Percentiles rank a stretch among this genome's conserved stretches.
Evolutionary conservation across 768 basidiomycete genomes (phyloP).

Genomic region (Lentinula edodes): DNA sequence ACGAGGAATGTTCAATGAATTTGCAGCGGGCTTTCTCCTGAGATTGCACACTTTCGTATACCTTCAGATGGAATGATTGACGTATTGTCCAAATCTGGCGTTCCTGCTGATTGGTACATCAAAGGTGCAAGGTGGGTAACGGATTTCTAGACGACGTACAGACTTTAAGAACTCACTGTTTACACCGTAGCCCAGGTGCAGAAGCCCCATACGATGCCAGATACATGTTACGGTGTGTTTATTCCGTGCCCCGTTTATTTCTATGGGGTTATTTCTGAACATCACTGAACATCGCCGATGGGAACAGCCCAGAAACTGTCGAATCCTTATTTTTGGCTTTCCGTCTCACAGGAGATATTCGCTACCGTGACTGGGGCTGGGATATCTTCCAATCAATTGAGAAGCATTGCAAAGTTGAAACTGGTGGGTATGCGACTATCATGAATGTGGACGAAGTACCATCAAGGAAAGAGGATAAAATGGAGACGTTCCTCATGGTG

Average conservation of each 20-base stretch:
- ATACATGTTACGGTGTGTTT: constrained; percentile 77
- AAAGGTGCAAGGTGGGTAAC: constrained; percentile 62
- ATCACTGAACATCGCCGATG: too few relatives aligned
- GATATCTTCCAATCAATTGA: constrained; percentile 86
- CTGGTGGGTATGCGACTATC: constrained; percentile 81
- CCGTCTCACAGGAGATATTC: constrained; percentile 79
- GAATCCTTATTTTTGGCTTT: constrained; percentile 92
- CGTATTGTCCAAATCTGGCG: constrained; percentile 20
- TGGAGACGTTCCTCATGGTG: constrained; percentile 95
- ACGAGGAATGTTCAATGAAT: background rate
- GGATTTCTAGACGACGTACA: background rate
- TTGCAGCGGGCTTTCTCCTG: constrained; percentile 75
- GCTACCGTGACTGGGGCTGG: constrained; percentile 85
- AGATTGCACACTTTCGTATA: constrained; percentile 83
- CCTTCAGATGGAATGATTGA: constrained; percentile 48
- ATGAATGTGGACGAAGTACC: constrained; percentile 80
- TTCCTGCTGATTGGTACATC: constrained; percentile 84
- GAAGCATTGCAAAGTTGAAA: constrained; percentile 68
- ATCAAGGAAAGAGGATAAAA: constrained; percentile 70
- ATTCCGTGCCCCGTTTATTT: background rate
- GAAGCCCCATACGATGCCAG: constrained; percentile 73
- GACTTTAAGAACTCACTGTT: background rate
- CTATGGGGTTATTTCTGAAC: too few relatives aligned
- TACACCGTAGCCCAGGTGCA: constrained; percentile 25
- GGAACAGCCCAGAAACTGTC: constrained; percentile 78